Conservation (phyloP, 2,329 filamentous ascomycete species). For the Boeremia exigua region DNA sequence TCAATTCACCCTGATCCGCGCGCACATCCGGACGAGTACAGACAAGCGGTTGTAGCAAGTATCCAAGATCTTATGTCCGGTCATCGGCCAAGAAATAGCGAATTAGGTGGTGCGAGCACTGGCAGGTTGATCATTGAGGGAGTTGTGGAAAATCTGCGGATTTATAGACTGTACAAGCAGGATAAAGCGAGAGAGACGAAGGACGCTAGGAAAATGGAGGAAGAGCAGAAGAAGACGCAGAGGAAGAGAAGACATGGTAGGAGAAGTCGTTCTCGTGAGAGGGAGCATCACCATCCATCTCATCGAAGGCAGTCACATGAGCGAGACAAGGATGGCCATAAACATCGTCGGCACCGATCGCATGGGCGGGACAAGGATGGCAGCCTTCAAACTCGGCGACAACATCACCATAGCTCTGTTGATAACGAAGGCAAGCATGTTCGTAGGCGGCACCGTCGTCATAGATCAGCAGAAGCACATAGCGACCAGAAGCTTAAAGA, state of each 20-base stretch:
- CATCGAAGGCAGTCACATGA: background rate
- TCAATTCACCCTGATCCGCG: background rate
- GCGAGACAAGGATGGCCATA: background rate
- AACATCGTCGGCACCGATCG: background rate
- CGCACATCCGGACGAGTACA: background rate
- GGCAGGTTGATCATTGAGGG: conserved; percentile 26
- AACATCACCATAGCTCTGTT: background rate
- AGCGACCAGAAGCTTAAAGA: background rate
- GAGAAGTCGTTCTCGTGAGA: background rate
- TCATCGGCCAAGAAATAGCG: conserved; percentile 11
- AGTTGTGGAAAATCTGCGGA: conserved; percentile 26
- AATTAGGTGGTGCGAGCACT: conserved; percentile 15
- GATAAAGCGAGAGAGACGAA: conserved; percentile 12
- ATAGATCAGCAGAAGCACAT: background rate
- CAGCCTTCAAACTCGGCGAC: background rate
- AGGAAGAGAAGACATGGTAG: background rate
- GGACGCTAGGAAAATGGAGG: background rate
- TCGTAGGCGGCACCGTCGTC: background rate
- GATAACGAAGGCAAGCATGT: background rate
- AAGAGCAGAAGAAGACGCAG: background rate
- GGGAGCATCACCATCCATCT: background rate
- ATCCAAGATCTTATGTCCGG: conserved; percentile 22
- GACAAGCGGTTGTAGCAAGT: conserved; percentile 18
- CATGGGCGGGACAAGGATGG: no score
- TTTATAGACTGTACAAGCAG: conserved; percentile 26